phyloP scores from a whole-genome alignment of 768 basidiomycete species.

The Tricholoma sp. region DNA sequence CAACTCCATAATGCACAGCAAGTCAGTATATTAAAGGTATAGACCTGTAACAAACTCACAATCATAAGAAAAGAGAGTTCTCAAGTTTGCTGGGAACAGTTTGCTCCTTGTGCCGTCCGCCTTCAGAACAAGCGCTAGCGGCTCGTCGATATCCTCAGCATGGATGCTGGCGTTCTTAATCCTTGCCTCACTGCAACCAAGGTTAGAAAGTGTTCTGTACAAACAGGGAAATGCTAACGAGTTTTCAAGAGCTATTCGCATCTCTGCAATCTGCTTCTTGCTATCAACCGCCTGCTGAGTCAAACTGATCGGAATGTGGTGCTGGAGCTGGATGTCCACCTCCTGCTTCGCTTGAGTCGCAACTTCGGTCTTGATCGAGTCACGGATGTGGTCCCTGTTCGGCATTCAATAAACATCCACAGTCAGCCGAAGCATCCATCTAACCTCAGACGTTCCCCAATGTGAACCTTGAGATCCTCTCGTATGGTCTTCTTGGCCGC shows the following conservation, averaged over 20 bases:
- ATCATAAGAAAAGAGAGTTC: conserved; percentile 47
- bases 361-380: conserved; percentile 37
- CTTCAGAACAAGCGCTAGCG: conserved; percentile 41
- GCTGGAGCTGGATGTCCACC: conserved; percentile 43
- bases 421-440: conserved; percentile 12
- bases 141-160: conserved; percentile 36
- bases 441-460: conserved; percentile 28
- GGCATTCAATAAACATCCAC: neutral
- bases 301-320: conserved; percentile 44
- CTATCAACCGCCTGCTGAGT: conserved; percentile 39
- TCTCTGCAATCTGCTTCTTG: conserved; percentile 36
- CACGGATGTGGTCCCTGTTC: conserved; percentile 23
- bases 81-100: conserved; percentile 45
- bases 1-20: conserved; percentile 28
- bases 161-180: conserved; percentile 41
- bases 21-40: neutral
- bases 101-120: conserved; percentile 42
- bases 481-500: conserved; percentile 23
- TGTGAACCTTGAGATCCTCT: conserved; percentile 17
- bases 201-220: neutral
- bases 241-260: conserved; percentile 43
- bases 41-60: conserved; percentile 30
- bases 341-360: conserved; percentile 37
- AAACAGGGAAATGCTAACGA: conserved; percentile 36
- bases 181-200: conserved; percentile 38